A percentile compares a stretch with the other conserved stretches of the same genome.
phyloP scores from a whole-genome alignment of 768 basidiomycete genomes.

The Phallus indusiatus region DNA sequence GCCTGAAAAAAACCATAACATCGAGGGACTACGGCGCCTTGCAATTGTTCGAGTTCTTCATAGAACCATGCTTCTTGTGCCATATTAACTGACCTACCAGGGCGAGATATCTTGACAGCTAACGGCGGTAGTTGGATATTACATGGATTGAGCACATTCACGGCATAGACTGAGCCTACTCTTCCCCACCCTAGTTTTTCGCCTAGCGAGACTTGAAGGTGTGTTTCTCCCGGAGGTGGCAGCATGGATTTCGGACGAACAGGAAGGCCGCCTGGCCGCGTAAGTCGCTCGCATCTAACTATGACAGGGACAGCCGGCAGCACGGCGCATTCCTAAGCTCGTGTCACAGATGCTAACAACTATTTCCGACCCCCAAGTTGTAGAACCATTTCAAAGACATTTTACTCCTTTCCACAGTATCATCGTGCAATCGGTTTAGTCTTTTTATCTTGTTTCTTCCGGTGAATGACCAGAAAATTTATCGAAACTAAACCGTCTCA shows the following conservation, averaged over 20 bases:
- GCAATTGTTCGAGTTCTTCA: constrained; percentile 8
- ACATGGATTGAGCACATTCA: not conserved
- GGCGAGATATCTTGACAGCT: not conserved
- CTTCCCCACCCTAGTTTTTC: not conserved
- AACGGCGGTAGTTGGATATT: not conserved
- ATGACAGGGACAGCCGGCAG: too few relatives aligned
- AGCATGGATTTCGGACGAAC: not conserved
- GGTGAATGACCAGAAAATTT: too few relatives aligned
- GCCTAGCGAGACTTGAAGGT: not conserved
- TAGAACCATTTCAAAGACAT: too few relatives aligned
- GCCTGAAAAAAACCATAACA: constrained; percentile 5
- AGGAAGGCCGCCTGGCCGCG: not conserved
- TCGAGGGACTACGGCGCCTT: constrained; percentile 6
- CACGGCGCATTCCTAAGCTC: too few relatives aligned
- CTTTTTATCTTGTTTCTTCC: too few relatives aligned
- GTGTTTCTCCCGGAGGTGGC: not conserved
- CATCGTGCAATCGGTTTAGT: too few relatives aligned
- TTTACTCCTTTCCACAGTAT: too few relatives aligned
- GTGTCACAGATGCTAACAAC: too few relatives aligned
- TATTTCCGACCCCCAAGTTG: too few relatives aligned
- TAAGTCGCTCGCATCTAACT: not conserved
- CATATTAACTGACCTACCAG: not conserved
- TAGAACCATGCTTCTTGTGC: constrained; percentile 9
- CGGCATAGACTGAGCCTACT: not conserved
- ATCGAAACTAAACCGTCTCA: too few relatives aligned